Conservation (phyloP, 768 basidiomycete species). For the Mycena haematopus region DNA sequence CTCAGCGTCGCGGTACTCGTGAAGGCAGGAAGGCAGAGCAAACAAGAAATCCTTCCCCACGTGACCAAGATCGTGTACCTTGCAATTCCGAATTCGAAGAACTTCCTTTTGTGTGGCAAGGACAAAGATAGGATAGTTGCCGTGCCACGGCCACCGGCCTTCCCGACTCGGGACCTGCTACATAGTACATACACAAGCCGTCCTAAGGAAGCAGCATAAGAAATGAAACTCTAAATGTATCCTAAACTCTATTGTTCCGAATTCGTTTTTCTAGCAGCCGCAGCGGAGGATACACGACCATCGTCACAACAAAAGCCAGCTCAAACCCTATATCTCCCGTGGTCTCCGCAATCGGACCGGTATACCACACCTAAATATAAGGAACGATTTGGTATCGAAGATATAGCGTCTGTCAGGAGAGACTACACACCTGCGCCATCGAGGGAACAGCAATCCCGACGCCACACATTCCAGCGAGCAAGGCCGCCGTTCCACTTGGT, state of each 20-base stretch:
- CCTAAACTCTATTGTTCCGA: constrained; percentile 24
- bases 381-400: too few relatives aligned
- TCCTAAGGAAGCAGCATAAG: too few relatives aligned
- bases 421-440: constrained; percentile 81
- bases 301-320: constrained; percentile 63
- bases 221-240: background rate
- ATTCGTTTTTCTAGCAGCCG: constrained; percentile 54
- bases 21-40: background rate
- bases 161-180: too few relatives aligned
- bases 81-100: background rate
- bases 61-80: background rate
- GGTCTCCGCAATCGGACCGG: constrained; percentile 70
- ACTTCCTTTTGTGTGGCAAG: constrained; percentile 2
- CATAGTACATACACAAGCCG: too few relatives aligned
- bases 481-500: constrained; percentile 73
- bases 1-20: constrained; percentile 7
- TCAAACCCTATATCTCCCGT: constrained; percentile 89
- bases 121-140: too few relatives aligned
- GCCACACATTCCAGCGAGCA: constrained; percentile 57
- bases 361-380: too few relatives aligned
- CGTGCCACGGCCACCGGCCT: too few relatives aligned
- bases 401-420: too few relatives aligned
- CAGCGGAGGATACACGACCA: constrained; percentile 62
- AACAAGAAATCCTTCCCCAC: background rate
- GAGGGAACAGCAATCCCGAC: constrained; percentile 67